These are phyloP conservation scores for Pyrenochaeta sp. DNA, from an alignment of 2,329 filamentous ascomycete genomes.

Conservation along the genomic window DNA sequence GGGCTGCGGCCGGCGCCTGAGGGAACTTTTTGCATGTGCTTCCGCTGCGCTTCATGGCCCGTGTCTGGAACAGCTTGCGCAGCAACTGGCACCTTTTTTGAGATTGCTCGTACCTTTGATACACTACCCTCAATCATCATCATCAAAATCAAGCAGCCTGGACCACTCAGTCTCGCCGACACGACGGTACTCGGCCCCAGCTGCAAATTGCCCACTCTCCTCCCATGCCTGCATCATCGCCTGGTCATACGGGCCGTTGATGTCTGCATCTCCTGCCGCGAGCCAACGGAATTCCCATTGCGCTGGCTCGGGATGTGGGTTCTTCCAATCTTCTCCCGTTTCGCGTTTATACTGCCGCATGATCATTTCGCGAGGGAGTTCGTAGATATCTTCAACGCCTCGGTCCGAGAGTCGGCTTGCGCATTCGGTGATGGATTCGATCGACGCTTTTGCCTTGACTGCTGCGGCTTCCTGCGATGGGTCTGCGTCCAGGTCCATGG, in stretches of 20 bases:
- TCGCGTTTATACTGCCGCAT: constrained; percentile 84
- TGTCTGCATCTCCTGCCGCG: constrained; percentile 80
- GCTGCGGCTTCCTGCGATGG: constrained; percentile 73
- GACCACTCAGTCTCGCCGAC: constrained; percentile 56
- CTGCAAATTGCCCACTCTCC: constrained; percentile 89
- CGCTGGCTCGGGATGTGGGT: constrained; percentile 52
- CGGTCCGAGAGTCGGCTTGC: constrained; percentile 86
- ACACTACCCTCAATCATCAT: constrained; percentile 11
- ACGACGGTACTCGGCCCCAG: constrained; percentile 73
- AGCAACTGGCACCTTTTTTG: neutral
- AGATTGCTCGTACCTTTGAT: constrained; percentile 1
- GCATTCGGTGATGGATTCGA: constrained; percentile 85
- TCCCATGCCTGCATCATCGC: constrained; percentile 90
- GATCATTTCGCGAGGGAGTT: constrained; percentile 83
- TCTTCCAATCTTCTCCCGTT: constrained; percentile 85
- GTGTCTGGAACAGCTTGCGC: constrained; percentile 1
- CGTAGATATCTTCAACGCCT: constrained; percentile 90
- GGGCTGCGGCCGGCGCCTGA: neutral
- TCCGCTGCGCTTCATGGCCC: neutral
- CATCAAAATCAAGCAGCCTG: constrained; percentile 50
- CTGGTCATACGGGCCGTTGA: constrained; percentile 88
- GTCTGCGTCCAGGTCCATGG: constrained; percentile 75
- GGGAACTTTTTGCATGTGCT: neutral
- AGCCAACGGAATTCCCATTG: constrained; percentile 95
- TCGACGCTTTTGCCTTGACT: constrained; percentile 72